Evolutionary conservation across 148 eudicot genomes (phyloP), one percentile per base, ranked within the genome.

Genomic region (Amaranthus hypochondriacus): DNA sequence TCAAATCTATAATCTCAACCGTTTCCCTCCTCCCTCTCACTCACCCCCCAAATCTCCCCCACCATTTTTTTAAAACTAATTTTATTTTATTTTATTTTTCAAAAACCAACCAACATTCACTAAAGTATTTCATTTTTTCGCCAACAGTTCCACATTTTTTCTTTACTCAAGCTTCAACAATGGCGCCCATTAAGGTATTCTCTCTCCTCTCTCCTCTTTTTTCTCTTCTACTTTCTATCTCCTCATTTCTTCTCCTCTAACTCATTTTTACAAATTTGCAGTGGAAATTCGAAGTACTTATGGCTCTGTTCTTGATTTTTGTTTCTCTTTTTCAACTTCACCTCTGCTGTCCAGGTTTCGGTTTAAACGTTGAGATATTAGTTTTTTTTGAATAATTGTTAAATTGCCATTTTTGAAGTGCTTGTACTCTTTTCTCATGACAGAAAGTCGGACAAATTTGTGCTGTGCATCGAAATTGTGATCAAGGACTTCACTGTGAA

Each of bases 401-500:
- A 51, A 53, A 55, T 54, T 44, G 7, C 52, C 0, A 2, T 7
- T 15, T 42, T 12, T 43, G n/a, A 6, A 8, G n/a, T 47, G 9
- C 28, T 67, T 39, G 49, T 28, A 44, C 51, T 49, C 8, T 21
- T 12, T 61, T 14, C 39, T 18, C 55, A 42, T 69, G 4, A 14
- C 66, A 42, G 62, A 75, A 94, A 91, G 73, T 81, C 42, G 98
- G 98, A 68, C 61, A 77, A 52, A 85, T 84, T 5, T 94, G 98
- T 79, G 53, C 78, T 3, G 18, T 77, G 5, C 72, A 84, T 63
- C 73, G 73, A 28, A 83, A 81, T 64, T 95, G 99, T 78, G 87
- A 85, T 56, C 14, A 75, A 21, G 99, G 97, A 28, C 81, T 92
- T 64, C 99, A 95, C 69, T 95, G 99, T 67, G 94, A 92, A 63